Conservation (phyloP, 768 basidiomycete species). For the Suillus ampliporus region DNA sequence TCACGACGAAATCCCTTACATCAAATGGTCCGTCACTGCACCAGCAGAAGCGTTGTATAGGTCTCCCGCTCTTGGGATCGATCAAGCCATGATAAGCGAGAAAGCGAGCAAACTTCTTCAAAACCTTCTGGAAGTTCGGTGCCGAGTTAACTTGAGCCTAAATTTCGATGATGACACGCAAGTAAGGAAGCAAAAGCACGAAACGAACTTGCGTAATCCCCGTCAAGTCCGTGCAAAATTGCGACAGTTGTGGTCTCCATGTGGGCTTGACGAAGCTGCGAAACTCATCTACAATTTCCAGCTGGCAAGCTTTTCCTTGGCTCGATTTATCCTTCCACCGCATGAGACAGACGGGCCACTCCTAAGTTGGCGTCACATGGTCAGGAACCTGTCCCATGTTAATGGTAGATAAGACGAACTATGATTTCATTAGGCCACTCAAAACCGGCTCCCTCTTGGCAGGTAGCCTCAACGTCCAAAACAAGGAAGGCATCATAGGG, state of each 20-base stretch:
- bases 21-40: conserved; percentile 87
- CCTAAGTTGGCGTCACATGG: conserved; percentile 50
- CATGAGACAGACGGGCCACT: conserved; percentile 91
- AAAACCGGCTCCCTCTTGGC: conserved; percentile 65
- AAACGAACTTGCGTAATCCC: conserved; percentile 87
- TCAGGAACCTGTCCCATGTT: conserved; percentile 12
- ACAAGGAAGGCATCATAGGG: conserved; percentile 83
- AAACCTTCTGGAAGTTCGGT: conserved; percentile 74
- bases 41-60: conserved; percentile 74
- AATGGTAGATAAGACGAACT: conserved; percentile 51
- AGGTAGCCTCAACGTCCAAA: conserved; percentile 90
- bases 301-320: conserved; percentile 54
- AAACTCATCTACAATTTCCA: conserved; percentile 83
- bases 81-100: conserved; percentile 74
- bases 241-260: conserved; percentile 81
- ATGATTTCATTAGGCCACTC: conserved; percentile 96
- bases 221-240: conserved; percentile 87
- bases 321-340: conserved; percentile 73
- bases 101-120: conserved; percentile 68
- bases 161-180: conserved; percentile 12
- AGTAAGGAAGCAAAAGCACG: conserved; percentile 13
- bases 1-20: conserved; percentile 83
- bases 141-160: conserved; percentile 84
- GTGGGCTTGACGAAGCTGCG: conserved; percentile 87
- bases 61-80: conserved; percentile 58